phyloP scores from a whole-genome alignment of 1,284 basidiomycete species.

The Cutaneotrichosporon dermatis region DNA sequence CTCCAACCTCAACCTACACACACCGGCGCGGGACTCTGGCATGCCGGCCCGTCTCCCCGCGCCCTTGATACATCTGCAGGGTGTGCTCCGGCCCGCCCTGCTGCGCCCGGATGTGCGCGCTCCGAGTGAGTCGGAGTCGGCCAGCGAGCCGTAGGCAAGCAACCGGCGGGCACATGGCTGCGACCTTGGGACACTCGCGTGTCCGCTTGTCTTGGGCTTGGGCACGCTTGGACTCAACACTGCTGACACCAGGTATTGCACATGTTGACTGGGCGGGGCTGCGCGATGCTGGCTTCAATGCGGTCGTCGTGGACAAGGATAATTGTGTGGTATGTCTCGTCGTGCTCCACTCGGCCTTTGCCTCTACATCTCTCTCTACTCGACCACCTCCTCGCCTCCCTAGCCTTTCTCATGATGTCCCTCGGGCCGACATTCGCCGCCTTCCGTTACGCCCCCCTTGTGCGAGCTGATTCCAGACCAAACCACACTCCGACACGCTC shows the following conservation, averaged over 20 bases:
- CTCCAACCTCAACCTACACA: background rate
- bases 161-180: no score
- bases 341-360: no score
- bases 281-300: slow-evolving; percentile 70
- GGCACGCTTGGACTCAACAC: no score
- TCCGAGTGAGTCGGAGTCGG: slow-evolving; percentile 56
- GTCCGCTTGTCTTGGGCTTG: no score
- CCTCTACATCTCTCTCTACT: no score
- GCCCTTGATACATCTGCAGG: slow-evolving; percentile 66
- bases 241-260: slow-evolving; percentile 66
- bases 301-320: slow-evolving; percentile 93
- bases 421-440: no score
- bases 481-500: slow-evolving; percentile 66
- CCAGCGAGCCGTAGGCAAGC: no score
- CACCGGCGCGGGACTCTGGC: slow-evolving; percentile 2
- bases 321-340: slow-evolving; percentile 73
- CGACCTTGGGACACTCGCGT: no score
- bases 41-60: slow-evolving; percentile 57
- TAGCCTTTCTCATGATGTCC: no score
- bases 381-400: no score
- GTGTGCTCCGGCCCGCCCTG: slow-evolving; percentile 66
- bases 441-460: background rate
- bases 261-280: slow-evolving; percentile 79
- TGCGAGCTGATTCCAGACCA: slow-evolving; percentile 56
- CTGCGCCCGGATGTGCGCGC: slow-evolving; percentile 68